These are phyloP conservation scores for Lithocarpus polystachyus DNA, from an alignment of 306 rosid genomes.

Conservation along the genomic window DNA sequence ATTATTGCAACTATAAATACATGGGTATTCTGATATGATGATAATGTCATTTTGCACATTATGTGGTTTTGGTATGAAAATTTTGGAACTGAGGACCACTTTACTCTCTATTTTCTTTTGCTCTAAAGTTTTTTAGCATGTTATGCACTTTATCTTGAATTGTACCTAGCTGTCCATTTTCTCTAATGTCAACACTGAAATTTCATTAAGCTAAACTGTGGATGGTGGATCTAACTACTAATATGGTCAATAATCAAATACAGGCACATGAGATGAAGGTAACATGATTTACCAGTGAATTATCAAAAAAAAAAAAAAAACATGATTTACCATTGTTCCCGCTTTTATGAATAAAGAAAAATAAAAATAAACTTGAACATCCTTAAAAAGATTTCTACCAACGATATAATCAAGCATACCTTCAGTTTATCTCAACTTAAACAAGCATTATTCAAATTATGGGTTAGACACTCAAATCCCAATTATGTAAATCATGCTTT, in stretches of 20 bases:
- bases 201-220: neutral
- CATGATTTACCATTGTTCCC: neutral
- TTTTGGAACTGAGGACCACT: neutral
- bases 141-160: neutral
- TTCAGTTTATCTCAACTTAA: neutral
- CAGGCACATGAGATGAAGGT: neutral
- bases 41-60: neutral
- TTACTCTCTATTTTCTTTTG: neutral
- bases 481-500: neutral
- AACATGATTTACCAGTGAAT: neutral
- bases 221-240: neutral
- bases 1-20: neutral
- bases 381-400: neutral
- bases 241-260: neutral
- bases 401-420: neutral
- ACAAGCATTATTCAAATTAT: neutral
- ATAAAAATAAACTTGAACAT: too few species aligned
- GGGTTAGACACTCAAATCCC: neutral
- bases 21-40: neutral
- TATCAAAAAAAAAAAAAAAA: too few species aligned
- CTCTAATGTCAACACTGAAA: neutral
- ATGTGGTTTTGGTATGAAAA: neutral
- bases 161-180: neutral
- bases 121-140: neutral
- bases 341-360: neutral